A percentile compares a stretch with the other conserved stretches of the same genome.
These are phyloP conservation scores for Xylaria arbuscula DNA, from an alignment of 2,329 filamentous ascomycete genomes.

Conservation along the genomic window DNA sequence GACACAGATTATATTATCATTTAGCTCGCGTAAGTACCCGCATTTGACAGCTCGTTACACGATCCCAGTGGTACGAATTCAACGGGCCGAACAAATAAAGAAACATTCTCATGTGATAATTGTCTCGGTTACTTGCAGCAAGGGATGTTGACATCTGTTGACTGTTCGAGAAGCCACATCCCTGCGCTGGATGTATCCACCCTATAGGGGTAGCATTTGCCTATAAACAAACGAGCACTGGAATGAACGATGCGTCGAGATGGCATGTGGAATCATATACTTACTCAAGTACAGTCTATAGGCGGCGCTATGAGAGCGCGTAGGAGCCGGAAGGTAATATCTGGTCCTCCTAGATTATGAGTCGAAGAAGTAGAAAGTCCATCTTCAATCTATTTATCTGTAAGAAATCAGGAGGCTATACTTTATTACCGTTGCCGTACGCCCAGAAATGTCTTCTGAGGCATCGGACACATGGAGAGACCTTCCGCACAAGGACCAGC, in stretches of 20 bases:
- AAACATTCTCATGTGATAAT: background rate
- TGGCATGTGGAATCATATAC: background rate
- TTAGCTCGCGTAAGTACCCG: background rate
- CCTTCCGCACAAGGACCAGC: slow-evolving; percentile 11
- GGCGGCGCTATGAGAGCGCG: no score
- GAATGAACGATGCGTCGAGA: slow-evolving; percentile 1
- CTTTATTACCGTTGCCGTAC: no score
- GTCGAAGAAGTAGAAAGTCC: background rate
- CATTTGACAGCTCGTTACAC: background rate
- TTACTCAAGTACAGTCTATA: background rate
- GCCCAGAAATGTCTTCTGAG: background rate
- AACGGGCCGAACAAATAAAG: background rate
- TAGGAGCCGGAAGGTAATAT: background rate
- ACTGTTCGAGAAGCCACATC: background rate
- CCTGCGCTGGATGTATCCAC: background rate
- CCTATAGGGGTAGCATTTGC: background rate
- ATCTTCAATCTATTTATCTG: background rate
- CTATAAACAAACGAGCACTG: background rate
- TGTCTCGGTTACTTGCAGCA: background rate
- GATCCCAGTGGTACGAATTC: background rate
- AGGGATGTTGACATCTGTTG: no score
- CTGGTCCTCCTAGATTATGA: background rate
- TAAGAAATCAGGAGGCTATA: no score
- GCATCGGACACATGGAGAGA: background rate
- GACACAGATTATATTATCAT: no score